Evolutionary conservation across 2,329 filamentous ascomycete genomes (phyloP), one percentile per base, ranked within the genome.

Genomic region (Aureobasidium sp.): DNA sequence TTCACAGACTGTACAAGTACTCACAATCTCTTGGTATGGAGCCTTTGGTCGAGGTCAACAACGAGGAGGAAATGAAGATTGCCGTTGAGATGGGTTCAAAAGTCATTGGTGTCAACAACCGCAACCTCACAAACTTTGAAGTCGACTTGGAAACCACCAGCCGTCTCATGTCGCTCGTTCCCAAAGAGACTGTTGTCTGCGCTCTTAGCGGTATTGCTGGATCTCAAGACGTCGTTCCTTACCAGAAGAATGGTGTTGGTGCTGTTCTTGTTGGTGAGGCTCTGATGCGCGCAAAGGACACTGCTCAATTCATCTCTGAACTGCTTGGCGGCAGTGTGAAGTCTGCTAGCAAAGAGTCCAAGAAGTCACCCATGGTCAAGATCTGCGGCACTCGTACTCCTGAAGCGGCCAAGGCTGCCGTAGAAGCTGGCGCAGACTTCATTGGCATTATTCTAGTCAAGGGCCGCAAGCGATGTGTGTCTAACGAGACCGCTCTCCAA

Each of bases 61-160:
- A 88, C 43, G 85, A 87, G 0, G 89, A 94, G 53, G 94, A 99
- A 74, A 99, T 96, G 90, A 81, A 87, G 40, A 86, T 85, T 60
- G 94, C 95, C 8, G 85, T 96, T 47, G 83, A 88, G 60, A 81
- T 99, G 23, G 94, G 93, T 11, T 84, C 94, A 23, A 88, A 92
- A 74, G 93, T 90, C 38, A 95, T 99, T 68, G 94, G 94, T 27
- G 94, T 99, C 67, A 99, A 99, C 77, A 99, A 99, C 77, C 86
- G 94, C 60, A 95, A 99, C 69, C 80, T 99, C 13, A 93, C 93
- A 67, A 97, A 87, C 69, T 99, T 99, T 68, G 92, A 97, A 71
- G 94, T 99, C 21, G 95, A 99, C 72, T 83, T 99, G 64, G 86
- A 89, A 63, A 99, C 93, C 0, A 96, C 93, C 1, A 91, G 88